Evolutionary conservation across 371 early-diverging fungal species (phyloP).

Genomic region (Saksenaea vasiformis): DNA sequence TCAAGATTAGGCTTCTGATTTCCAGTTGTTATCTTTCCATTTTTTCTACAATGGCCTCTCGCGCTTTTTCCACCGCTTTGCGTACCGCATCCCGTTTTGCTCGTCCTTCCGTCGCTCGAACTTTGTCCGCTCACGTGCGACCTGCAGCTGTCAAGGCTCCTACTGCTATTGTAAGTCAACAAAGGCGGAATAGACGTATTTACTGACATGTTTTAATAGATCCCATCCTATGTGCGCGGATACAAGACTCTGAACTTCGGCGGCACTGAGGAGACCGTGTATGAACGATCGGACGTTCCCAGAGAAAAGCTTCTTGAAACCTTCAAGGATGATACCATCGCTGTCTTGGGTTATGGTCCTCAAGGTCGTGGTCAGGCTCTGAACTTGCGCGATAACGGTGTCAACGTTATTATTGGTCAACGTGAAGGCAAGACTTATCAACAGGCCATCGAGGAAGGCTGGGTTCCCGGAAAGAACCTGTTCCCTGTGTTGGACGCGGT

Average conservation of each 20-base stretch:
- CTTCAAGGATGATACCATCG: slow-evolving; percentile 93
- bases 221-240: slow-evolving; percentile 69
- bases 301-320: slow-evolving; percentile 87
- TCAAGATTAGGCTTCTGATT: neutral
- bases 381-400: slow-evolving; percentile 95
- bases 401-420: slow-evolving; percentile 95
- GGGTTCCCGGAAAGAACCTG: slow-evolving; percentile 95
- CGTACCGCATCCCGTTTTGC: slow-evolving; percentile 45
- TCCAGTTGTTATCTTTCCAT: slow-evolving; percentile 13
- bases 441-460: slow-evolving; percentile 93
- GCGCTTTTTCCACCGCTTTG: slow-evolving; percentile 41
- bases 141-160: slow-evolving; percentile 19
- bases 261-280: slow-evolving; percentile 90
- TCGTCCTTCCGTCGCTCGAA: slow-evolving; percentile 31
- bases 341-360: slow-evolving; percentile 97
- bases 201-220: slow-evolving; percentile 9
- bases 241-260: slow-evolving; percentile 95
- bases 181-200: neutral
- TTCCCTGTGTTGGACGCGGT: slow-evolving; percentile 93
- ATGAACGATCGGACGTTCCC: slow-evolving; percentile 95
- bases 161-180: neutral
- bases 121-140: slow-evolving; percentile 6
- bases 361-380: slow-evolving; percentile 96
- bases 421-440: slow-evolving; percentile 94
- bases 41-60: slow-evolving; percentile 41